A percentile compares a stretch with the other conserved stretches of the same genome.
Evolutionary conservation across 352 stramenopile genomes (phyloP).

Genomic region (Pythium coloratum): DNA sequence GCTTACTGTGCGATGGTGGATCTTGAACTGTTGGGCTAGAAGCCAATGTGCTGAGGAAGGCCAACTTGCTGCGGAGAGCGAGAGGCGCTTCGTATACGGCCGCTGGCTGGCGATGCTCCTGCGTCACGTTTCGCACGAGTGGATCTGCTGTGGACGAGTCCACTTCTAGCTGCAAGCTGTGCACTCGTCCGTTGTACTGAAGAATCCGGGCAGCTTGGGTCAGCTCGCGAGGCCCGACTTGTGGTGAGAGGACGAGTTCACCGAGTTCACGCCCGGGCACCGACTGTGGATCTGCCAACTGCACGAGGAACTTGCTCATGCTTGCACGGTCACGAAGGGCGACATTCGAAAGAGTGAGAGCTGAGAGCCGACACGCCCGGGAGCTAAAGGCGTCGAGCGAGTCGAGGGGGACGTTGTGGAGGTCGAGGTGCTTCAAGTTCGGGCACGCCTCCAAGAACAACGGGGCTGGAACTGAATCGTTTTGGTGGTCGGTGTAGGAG

Average conservation of each 20-base stretch:
- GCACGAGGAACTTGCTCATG: conserved; percentile 3
- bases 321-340: conserved; percentile 1
- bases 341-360: conserved; percentile 13
- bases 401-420: conserved; percentile 18
- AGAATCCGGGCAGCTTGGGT: neutral
- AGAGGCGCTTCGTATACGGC: conserved; percentile 3
- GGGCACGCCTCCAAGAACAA: conserved; percentile 14
- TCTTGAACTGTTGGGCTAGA: neutral
- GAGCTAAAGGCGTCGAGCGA: conserved; percentile 10
- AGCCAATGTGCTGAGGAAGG: conserved; percentile 7
- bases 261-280: conserved; percentile 1
- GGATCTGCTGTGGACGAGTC: conserved; percentile 2
- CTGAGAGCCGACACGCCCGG: neutral
- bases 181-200: conserved; percentile 7
- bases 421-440: conserved; percentile 16
- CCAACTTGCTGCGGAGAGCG: conserved; percentile 8
- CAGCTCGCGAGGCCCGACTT: neutral
- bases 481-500: neutral
- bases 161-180: conserved; percentile 17
- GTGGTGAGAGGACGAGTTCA: conserved; percentile 12
- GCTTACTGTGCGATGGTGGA: neutral
- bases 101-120: neutral
- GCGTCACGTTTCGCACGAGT: neutral
- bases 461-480: neutral
- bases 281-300: conserved; percentile 7